phyloP scores from a whole-genome alignment of 805 yeast genomes.

The Monosporozyma siamensis region DNA sequence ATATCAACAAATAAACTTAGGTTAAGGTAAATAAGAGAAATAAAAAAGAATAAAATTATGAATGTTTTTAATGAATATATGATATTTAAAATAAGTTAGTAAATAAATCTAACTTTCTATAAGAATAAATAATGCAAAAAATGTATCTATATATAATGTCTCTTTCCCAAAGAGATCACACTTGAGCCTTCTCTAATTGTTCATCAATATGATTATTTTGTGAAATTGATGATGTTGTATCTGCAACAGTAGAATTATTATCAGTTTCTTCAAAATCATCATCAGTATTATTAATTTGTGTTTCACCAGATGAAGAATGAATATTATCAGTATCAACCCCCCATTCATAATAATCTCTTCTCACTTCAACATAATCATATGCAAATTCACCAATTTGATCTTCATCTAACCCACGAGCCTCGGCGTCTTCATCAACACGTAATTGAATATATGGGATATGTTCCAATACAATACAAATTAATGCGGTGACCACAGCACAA shows the following conservation, averaged over 20 bases:
- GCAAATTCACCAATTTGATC: conserved; percentile 98
- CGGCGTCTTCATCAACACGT: conserved; percentile 77
- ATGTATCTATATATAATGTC: no score
- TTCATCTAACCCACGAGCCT: conserved; percentile 85
- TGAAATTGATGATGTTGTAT: background rate
- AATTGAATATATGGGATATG: conserved; percentile 73
- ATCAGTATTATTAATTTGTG: background rate
- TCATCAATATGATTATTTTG: conserved; percentile 2
- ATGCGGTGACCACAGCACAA: conserved; percentile 62
- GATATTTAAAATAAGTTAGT: background rate
- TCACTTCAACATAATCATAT: conserved; percentile 94
- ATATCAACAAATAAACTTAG: no score
- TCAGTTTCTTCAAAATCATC: conserved; percentile 7
- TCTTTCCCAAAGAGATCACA: no score
- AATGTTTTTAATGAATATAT: conserved; percentile 1
- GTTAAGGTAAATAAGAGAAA: no score
- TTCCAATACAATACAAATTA: conserved; percentile 65
- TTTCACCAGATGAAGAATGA: conserved; percentile 8
- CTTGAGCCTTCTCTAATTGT: background rate
- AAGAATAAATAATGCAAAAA: conserved; percentile 1
- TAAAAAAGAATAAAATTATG: no score
- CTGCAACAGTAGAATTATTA: conserved; percentile 1
- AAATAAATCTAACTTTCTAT: background rate
- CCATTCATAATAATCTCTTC: conserved; percentile 71
- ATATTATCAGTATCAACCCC: conserved; percentile 27